phyloP scores from a whole-genome alignment of 192 early-diverging fungal species.

The Linderina pennispora region DNA sequence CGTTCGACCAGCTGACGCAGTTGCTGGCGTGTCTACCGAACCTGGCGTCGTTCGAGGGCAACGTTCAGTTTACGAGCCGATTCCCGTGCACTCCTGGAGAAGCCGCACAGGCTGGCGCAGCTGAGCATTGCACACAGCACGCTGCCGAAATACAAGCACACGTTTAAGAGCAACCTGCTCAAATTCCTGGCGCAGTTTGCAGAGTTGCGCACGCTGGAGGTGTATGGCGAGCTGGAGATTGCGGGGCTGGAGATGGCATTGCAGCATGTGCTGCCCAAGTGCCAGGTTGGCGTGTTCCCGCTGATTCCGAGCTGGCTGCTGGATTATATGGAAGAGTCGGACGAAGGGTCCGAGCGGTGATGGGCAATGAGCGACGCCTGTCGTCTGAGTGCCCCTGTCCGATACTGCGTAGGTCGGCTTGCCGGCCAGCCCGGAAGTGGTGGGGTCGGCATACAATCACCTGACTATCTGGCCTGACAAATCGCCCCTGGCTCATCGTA shows the following conservation, averaged over 20 bases:
- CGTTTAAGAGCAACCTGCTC: constrained; percentile 16
- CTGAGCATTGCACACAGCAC: constrained; percentile 13
- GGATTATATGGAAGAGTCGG: constrained; percentile 2
- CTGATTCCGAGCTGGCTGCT: constrained; percentile 16
- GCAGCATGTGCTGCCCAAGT: constrained; percentile 3
- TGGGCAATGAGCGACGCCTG: too few species aligned
- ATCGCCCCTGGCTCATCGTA: too few species aligned
- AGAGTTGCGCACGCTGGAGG: constrained; percentile 11
- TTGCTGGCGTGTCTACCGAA: constrained; percentile 1
- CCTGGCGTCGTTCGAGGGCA: constrained; percentile 22
- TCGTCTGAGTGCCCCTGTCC: background rate
- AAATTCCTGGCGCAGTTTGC: constrained; percentile 10
- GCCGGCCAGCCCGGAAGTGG: too few species aligned
- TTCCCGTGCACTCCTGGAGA: background rate
- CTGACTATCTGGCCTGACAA: too few species aligned
- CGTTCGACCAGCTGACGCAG: constrained; percentile 20
- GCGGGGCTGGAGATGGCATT: constrained; percentile 11
- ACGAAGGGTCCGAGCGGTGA: too few species aligned
- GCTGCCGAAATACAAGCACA: constrained; percentile 4
- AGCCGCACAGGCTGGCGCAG: constrained; percentile 7
- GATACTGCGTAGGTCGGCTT: background rate
- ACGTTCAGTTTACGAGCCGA: constrained; percentile 8
- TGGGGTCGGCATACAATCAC: too few species aligned
- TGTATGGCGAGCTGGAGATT: constrained; percentile 15
- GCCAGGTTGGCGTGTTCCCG: constrained; percentile 8